phyloP scores from a whole-genome alignment of 371 early-diverging fungal species.

The Mucor racemosus region DNA sequence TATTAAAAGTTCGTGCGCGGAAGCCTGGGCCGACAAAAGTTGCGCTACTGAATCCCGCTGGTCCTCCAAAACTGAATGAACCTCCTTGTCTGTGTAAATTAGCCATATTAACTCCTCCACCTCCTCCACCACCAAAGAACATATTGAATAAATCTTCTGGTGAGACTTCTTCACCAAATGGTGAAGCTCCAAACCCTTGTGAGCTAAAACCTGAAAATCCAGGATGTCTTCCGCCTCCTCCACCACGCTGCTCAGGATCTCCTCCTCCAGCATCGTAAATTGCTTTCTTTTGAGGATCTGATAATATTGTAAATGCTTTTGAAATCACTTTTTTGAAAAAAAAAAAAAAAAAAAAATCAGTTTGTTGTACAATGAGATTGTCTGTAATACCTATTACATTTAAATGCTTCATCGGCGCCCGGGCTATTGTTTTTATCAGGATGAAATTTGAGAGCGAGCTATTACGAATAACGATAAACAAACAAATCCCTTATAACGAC shows the following conservation, averaged over 20 bases:
- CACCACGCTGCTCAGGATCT: conserved; percentile 63
- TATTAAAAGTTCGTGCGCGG: conserved; percentile 43
- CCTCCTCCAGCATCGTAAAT: conserved; percentile 88
- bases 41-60: conserved; percentile 49
- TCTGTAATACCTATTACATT: conserved; percentile 56
- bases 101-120: conserved; percentile 20
- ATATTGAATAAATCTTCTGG: conserved; percentile 96
- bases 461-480: conserved; percentile 5
- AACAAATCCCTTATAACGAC: not conserved
- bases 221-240: conserved; percentile 19
- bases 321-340: conserved; percentile 70
- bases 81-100: conserved; percentile 20
- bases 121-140: conserved; percentile 84
- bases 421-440: conserved; percentile 98
- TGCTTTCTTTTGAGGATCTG: conserved; percentile 87
- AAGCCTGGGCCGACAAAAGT: conserved; percentile 58
- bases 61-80: conserved; percentile 34
- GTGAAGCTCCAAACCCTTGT: conserved; percentile 37
- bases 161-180: conserved; percentile 79
- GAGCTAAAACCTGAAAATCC: conserved; percentile 23
- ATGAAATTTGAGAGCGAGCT: conserved; percentile 91
- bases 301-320: conserved; percentile 88
- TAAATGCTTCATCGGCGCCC: conserved; percentile 97
- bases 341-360: not conserved
- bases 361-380: not conserved